Evolutionary conservation across 805 yeast species (phyloP).

Genomic region (Yamadazyma kitorensis): DNA sequence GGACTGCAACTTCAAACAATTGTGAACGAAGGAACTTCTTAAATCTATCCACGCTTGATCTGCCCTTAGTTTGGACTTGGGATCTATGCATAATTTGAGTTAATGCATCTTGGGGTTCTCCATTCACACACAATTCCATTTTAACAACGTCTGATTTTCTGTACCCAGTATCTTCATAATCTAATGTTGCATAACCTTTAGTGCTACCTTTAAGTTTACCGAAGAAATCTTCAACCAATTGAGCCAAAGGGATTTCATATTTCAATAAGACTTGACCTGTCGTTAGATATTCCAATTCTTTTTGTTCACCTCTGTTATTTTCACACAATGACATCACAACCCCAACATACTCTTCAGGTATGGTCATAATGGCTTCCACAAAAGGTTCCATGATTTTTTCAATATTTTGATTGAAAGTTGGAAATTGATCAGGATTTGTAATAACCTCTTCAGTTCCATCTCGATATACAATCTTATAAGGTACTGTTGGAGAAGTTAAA

Average conservation of each 20-base stretch:
- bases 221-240: conserved; percentile 91
- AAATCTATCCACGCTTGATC: conserved; percentile 79
- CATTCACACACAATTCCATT: conserved; percentile 85
- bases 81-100: conserved; percentile 86
- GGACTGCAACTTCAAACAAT: conserved; percentile 88
- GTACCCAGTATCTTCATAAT: conserved; percentile 93
- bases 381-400: conserved; percentile 71
- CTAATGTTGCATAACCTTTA: conserved; percentile 89
- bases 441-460: conserved; percentile 65
- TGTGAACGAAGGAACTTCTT: conserved; percentile 78
- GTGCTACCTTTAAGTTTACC: conserved; percentile 89
- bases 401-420: conserved; percentile 51
- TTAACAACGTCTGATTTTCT: conserved; percentile 76
- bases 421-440: conserved; percentile 92
- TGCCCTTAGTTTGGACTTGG: conserved; percentile 69
- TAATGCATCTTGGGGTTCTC: conserved; percentile 84
- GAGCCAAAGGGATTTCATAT: conserved; percentile 82
- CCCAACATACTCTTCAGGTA: conserved; percentile 88
- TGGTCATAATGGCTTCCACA: conserved; percentile 86
- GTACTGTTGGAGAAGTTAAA: conserved; percentile 94
- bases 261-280: conserved; percentile 80
- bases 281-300: conserved; percentile 70
- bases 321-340: conserved; percentile 84
- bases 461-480: conserved; percentile 70
- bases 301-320: conserved; percentile 76